These are phyloP conservation scores for Aspergillus sp. DNA, from an alignment of 2,329 filamentous ascomycete species.

Conservation along the genomic window DNA sequence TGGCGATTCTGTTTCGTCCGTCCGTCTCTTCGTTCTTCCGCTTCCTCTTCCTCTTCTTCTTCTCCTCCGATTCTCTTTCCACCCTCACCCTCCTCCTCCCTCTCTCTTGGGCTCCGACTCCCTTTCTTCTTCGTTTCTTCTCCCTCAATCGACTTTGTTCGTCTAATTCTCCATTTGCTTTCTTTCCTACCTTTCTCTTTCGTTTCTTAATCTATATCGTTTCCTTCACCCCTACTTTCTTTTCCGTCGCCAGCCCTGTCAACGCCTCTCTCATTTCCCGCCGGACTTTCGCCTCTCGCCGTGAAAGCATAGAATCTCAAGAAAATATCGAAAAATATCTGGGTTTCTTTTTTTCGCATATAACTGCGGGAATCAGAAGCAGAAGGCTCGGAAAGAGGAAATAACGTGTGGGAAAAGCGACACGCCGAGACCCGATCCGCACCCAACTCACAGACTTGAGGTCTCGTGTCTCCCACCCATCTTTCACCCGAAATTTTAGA, in stretches of 20 bases:
- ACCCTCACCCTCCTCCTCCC: conserved; percentile 2
- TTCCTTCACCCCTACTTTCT: conserved; percentile 13
- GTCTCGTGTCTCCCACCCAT: conserved; percentile 30
- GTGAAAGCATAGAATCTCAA: conserved; percentile 1
- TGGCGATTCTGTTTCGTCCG: background rate
- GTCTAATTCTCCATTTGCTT: conserved; percentile 14
- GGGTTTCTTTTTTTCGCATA: conserved; percentile 1
- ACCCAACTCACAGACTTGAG: conserved; percentile 14
- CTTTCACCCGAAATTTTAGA: conserved; percentile 23
- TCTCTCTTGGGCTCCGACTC: conserved; percentile 7
- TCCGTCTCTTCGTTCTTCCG: background rate
- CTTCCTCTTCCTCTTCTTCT: background rate
- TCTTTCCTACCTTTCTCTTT: conserved; percentile 12
- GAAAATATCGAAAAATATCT: conserved; percentile 5
- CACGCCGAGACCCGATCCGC: conserved; percentile 21
- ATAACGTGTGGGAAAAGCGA: conserved; percentile 13
- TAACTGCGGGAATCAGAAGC: conserved; percentile 11
- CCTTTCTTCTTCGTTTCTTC: conserved; percentile 15
- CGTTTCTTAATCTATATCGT: conserved; percentile 11
- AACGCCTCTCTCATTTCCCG: background rate
- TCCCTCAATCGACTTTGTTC: conserved; percentile 11
- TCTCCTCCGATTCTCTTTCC: background rate
- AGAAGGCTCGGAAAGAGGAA: conserved; percentile 14
- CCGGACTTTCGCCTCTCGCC: conserved; percentile 2
- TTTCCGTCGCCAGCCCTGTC: conserved; percentile 10